Percentiles rank a stretch among this genome's conserved stretches.
Evolutionary conservation across 768 basidiomycete genomes (phyloP).

Genomic region (Lenzites betulinus): DNA sequence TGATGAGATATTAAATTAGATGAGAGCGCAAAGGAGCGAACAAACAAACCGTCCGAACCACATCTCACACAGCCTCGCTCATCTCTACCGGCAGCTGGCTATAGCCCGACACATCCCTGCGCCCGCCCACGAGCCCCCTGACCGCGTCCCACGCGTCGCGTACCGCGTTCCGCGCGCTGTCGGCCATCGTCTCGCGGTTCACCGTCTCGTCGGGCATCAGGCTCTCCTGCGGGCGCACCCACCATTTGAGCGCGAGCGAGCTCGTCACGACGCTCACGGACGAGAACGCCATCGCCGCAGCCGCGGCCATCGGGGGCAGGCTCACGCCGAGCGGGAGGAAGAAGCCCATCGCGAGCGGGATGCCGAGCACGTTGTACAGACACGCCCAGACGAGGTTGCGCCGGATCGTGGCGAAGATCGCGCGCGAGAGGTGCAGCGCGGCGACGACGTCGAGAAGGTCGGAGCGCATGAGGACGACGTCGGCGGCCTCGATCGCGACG

Average conservation of each 20-base stretch:
- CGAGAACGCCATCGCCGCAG: slow-evolving; percentile 98
- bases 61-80: slow-evolving; percentile 29
- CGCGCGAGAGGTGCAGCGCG: slow-evolving; percentile 85
- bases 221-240: slow-evolving; percentile 71
- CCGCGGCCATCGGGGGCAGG: slow-evolving; percentile 97
- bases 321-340: slow-evolving; percentile 91
- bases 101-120: slow-evolving; percentile 54
- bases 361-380: slow-evolving; percentile 89
- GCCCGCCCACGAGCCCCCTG: slow-evolving; percentile 43
- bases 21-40: background rate
- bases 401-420: slow-evolving; percentile 87
- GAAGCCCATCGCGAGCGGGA: slow-evolving; percentile 97
- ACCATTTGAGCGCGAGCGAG: slow-evolving; percentile 83
- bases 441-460: slow-evolving; percentile 98
- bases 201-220: slow-evolving; percentile 64
- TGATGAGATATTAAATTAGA: background rate
- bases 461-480: slow-evolving; percentile 96
- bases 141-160: slow-evolving; percentile 47
- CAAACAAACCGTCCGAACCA: background rate
- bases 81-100: slow-evolving; percentile 69
- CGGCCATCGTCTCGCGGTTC: slow-evolving; percentile 40
- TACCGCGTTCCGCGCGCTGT: slow-evolving; percentile 44
- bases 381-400: slow-evolving; percentile 97
- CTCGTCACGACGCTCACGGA: slow-evolving; percentile 94
- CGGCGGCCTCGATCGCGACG: slow-evolving; percentile 97